Evolutionary conservation across 805 yeast genomes (phyloP), one percentile per base, ranked within the genome.

Genomic region (Zygosaccharomyces bisporus): DNA sequence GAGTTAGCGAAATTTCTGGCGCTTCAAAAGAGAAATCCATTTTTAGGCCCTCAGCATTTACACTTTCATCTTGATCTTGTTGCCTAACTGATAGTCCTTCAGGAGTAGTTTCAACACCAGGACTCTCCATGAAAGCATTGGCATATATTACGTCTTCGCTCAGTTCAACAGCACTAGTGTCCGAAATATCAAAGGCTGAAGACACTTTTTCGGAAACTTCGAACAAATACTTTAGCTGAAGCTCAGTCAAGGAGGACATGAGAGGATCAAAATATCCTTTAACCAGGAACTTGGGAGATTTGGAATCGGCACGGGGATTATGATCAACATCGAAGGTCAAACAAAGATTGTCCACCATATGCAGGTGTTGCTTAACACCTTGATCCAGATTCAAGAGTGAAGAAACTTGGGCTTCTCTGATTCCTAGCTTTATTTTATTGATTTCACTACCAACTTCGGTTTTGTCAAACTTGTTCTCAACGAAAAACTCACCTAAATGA

Each of bases 401-500:
- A 0, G 77, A 66, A n/a, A 91, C 66, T 44, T 74, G 77, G 3
- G 89, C 81, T 39, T 87, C 80, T 34, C 88, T 70, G 16, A 93
- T 68, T 0, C 96, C 95, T 6, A 87, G 75, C 12, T 70, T 60
- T 10, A 90, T 77, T 5, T 72, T 58, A 56, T 87, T 89, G 17
- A 77, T 66, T 8, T 69, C 54, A 0, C 56, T 62, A 1, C 50
- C 30, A 5, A 24, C 54, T 6, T 55, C 57, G 2, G 58, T 56
- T 8, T 59, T 53, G 2, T 58, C 57, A 58, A 86, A 89, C 8
- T 63, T 63, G 61, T 90, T 93, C 3, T 72, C 67, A 13, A 89
- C 77, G 52, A 75, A 82, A 7, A 93, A 67, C 58, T 91, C 96
- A 51, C 99, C 99, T 40, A 90, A 71, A 54, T 86, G 79, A 13